Base-by-base conservation (phyloP, 148 eudicot species). In the Nepenthes mirabilis region DNA sequence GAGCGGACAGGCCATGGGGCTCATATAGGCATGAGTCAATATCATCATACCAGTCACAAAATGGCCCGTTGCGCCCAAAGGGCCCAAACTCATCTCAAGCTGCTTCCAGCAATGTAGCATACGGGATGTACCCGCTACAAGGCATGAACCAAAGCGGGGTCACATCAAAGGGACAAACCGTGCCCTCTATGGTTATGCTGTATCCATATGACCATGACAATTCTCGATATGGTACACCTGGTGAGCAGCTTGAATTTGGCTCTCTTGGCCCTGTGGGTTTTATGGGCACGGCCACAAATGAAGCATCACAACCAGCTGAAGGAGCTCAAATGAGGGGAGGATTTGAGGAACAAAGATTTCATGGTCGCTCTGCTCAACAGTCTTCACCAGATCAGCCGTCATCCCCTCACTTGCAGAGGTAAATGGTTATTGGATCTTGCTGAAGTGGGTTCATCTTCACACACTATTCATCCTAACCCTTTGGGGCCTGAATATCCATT, bases 381-480 rank as follows among this genome's bases (percentile, higher is more conserved):
- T 79, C 87, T 66, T 84, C 95, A 11, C 91, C 91, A 35, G 89
- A 87, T 55, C 89, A 74, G 50, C 87, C 95, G 36, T 81, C 91
- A 57, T 84, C 89, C 11, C 91, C 89, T 47, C 91, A 76, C 70
- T 62, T 75, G 58, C 81, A 70, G 64, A 79, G 89, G 91, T 83
- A 67, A 67, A 3, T 61, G 14, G 32, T 60, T 33, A 2, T 23
- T 13, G 11, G 1, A 11, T 23, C 12, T 57, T 6, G 4, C 9
- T 14, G 32, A 52, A 11, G 11, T 14, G 32, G 32, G 14, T 11
- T 52, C 9, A 12, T 52, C 55, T 52, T 52, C 8, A 12, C 9
- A 5, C 9, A 52, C 6, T 52, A 23, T 23, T 23, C 23, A 23
- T 52, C 55, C 11, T 12, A 12, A 52, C 4, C 32, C 11, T 11